Evolutionary conservation across 768 basidiomycete genomes (phyloP).

Genomic region (Hirschioporus abietinus): DNA sequence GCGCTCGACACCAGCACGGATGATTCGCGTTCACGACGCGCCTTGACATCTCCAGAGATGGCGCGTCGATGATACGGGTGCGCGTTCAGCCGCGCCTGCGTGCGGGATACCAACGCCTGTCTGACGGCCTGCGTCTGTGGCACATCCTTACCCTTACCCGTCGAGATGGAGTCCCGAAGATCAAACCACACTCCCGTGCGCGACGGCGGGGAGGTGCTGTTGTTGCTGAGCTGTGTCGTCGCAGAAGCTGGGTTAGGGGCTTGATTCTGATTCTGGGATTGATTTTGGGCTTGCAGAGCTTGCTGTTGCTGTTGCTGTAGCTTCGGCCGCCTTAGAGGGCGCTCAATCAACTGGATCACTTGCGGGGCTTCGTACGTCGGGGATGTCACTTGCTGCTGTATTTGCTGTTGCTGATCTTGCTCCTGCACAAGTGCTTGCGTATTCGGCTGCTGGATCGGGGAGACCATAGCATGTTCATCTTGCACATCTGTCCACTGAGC

Average conservation of each 20-base stretch:
- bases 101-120: not conserved
- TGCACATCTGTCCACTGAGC: not conserved
- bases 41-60: not conserved
- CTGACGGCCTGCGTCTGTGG: not conserved
- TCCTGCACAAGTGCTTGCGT: not conserved
- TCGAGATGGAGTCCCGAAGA: not conserved
- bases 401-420: constrained; percentile 1
- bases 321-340: not conserved
- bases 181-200: constrained; percentile 3
- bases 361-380: constrained; percentile 4
- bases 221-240: not conserved
- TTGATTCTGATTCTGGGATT: not conserved
- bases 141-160: not conserved
- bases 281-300: not conserved
- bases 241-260: not conserved
- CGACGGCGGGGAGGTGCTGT: too few species aligned
- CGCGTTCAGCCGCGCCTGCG: not conserved
- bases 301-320: not conserved
- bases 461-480: not conserved
- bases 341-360: constrained; percentile 4
- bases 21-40: not conserved
- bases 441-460: not conserved
- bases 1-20: not conserved
- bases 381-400: not conserved
- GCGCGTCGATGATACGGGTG: not conserved